Evolutionary conservation across 2,329 filamentous ascomycete species (phyloP).

Genomic region (Chalaropsis thielavioides): DNA sequence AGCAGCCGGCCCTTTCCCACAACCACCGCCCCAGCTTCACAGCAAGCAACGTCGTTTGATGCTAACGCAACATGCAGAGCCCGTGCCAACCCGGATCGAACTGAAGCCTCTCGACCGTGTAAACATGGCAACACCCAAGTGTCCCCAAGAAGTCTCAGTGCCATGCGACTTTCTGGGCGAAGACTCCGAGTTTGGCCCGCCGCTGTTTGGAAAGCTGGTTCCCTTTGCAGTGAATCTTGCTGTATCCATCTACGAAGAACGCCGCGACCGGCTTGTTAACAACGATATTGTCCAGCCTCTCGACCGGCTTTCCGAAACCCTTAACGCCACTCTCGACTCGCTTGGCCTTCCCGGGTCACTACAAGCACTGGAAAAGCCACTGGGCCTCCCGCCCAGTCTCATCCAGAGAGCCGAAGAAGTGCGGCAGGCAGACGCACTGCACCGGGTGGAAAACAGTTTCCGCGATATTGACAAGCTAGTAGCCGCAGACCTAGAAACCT

Average conservation of each 20-base stretch:
- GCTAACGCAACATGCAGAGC: constrained; percentile 32
- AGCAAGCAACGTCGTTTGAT: background rate
- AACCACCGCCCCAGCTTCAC: no score
- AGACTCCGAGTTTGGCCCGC: constrained; percentile 63
- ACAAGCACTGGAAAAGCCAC: constrained; percentile 85
- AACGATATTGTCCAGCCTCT: constrained; percentile 74
- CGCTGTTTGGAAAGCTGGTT: constrained; percentile 79
- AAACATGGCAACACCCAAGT: constrained; percentile 68
- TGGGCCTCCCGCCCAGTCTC: constrained; percentile 73
- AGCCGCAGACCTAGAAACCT: constrained; percentile 58
- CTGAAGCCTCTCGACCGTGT: constrained; percentile 74
- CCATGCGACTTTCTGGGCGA: constrained; percentile 71
- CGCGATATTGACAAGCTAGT: constrained; percentile 87
- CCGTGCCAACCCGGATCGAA: constrained; percentile 78
- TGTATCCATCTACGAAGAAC: constrained; percentile 86
- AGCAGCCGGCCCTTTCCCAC: constrained; percentile 19
- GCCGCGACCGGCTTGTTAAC: constrained; percentile 79
- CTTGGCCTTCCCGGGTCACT: constrained; percentile 83
- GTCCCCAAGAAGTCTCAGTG: constrained; percentile 69
- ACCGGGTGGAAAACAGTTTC: constrained; percentile 62
- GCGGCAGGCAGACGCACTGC: constrained; percentile 73
- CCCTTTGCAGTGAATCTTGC: constrained; percentile 93
- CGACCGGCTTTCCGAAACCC: constrained; percentile 61
- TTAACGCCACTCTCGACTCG: constrained; percentile 66
- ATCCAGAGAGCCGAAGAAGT: constrained; percentile 89